Evolutionary conservation across 176 grass and related monocot species (phyloP).

Genomic region (Musa itinerans): DNA sequence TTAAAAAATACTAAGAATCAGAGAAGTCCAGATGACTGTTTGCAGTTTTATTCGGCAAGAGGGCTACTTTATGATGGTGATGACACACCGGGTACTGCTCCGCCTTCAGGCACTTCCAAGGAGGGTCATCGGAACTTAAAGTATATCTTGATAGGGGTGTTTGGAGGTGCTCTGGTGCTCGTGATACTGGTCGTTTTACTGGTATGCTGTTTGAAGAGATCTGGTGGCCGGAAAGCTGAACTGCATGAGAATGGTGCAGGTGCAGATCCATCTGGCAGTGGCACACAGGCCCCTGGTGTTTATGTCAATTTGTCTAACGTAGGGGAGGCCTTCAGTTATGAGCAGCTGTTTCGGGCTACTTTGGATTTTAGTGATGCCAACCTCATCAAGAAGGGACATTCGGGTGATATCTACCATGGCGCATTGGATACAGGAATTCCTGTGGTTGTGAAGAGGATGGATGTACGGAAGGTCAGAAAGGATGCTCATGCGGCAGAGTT

Average conservation of each 20-base stretch:
- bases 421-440: conserved; percentile 44
- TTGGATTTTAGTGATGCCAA: conserved; percentile 51
- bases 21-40: conserved; percentile 42
- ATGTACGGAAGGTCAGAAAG: conserved; percentile 27
- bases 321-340: conserved; percentile 50
- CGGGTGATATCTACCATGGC: conserved; percentile 55
- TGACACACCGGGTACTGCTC: not conserved
- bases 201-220: conserved; percentile 28
- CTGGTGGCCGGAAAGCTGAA: not conserved
- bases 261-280: conserved; percentile 27
- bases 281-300: conserved; percentile 27
- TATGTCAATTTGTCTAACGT: conserved; percentile 27
- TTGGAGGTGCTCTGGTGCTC: conserved; percentile 26
- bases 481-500: conserved; percentile 46
- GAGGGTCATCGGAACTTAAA: conserved; percentile 14
- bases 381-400: conserved; percentile 60
- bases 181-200: conserved; percentile 21
- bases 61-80: conserved; percentile 25
- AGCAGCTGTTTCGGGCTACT: conserved; percentile 50
- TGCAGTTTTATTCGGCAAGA: conserved; percentile 52
- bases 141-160: conserved; percentile 9
- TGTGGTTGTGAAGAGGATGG: conserved; percentile 56
- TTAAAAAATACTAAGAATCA: conserved; percentile 37
- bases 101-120: conserved; percentile 8
- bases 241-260: conserved; percentile 29